Base-by-base conservation (phyloP, 805 yeast species). In the Metschnikowia shivogae region DNA sequence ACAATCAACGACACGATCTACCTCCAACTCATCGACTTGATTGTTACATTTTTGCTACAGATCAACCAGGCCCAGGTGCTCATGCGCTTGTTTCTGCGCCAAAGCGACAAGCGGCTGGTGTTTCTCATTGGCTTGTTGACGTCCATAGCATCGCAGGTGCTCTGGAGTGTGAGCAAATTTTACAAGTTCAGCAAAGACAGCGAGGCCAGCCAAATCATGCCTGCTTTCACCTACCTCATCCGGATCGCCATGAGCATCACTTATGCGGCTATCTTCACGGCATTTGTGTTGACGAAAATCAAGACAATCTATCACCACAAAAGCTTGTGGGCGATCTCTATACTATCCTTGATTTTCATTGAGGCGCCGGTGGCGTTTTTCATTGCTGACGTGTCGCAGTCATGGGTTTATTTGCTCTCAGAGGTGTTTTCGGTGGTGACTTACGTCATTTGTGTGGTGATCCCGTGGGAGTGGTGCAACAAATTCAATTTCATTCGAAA, bases 401-500 rank as follows among this genome's bases (percentile, higher is more conserved):
- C 82, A 5, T 87, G 89, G 86, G 81, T 82, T n/a, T 77, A 77
- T 46, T 85, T 82, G 50, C 68, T 86, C 42, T 80, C 89, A 17
- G 92, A 86, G 57, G 69, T 86, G 36, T 84, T 86, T 62, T 81
- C 84, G 36, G 77, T 86, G 14, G 82, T 86, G 1, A 77, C 84
- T n/a, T 84, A 82, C 58, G 77, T 85, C 7, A 70, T 84, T 17
- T 77, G 87, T 30, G 84, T 87, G 27, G 84, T 84, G 6, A 73
- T 84, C 9, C 86, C 86, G 0, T 86, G 95, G 93, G 95, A 86
- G 62, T 88, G 95, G 92, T 75, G 85, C 49, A 86, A 84, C 57
- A 72, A 85, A 50, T 72, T 83, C 44, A 75, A 76, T 41, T 68
- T 75, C 10, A 61, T 83, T 34, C 81, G 80, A 64, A 77, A 78